Evolutionary conservation across 176 grass and related monocot species (phyloP), one percentile per base, ranked within the genome.

Genomic region (Otatea glauca): DNA sequence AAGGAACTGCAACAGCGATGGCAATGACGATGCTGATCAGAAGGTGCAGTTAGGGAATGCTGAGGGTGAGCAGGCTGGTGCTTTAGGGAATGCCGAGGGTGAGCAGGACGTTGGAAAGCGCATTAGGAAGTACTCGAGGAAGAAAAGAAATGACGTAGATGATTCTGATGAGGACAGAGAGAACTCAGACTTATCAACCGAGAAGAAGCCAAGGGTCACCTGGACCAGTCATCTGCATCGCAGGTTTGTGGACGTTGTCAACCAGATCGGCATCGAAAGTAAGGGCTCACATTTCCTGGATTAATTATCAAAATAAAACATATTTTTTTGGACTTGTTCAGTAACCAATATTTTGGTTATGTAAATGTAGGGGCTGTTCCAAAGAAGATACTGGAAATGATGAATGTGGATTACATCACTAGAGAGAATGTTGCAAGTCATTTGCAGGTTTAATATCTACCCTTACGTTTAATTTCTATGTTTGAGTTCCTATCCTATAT

Each of bases 371-470:
- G 14, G 47, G 92, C 89, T 49, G 88, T 82, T 71, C 95, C 92
- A 15, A 97, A 88, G 45, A 91, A 81, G 51, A 94, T 97, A 84
- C 16, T 91, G 1, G 78, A 91, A 32, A 71, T 81, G 63, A 97
- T 97, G 95, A 88, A 86, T 55, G 82, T 91, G 4, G 67, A 88
- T 3, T 49, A 89, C 21, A 69, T 97, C 21, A 94, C 61, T 4
- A 89, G 92, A 85, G 86, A 93, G 38, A 79, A 86, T 68, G 55
- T 94, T 9, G 88, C 90, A 8, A 97, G 92, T 42, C 95, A 97
- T 84, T 65, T 97, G 0, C 95, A 97, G 83, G 95, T 91, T 76
- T 74, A 50, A 7, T 86, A 79, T 60, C 51, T 53, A 48, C 61
- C 53, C 63, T 84, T 51, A 5, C 7, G 6, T 21, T 59, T 11